Conservation (phyloP, 2,329 filamentous ascomycete genomes). For the Fusarium proliferatum region DNA sequence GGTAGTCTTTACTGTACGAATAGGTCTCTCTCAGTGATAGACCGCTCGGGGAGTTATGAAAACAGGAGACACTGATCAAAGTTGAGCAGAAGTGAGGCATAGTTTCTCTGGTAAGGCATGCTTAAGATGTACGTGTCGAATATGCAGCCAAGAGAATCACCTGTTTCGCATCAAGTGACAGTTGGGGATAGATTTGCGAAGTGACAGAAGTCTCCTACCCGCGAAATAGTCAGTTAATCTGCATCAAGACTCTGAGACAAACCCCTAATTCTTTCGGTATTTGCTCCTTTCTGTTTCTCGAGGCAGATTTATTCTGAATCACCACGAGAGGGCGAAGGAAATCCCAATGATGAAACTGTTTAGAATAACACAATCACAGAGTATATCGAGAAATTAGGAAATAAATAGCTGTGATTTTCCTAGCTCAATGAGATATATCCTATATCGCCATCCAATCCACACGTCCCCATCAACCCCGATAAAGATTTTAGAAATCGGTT, state of each 20-base stretch:
- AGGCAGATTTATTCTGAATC: not conserved
- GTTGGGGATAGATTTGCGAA: not conserved
- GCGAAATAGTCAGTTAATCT: constrained; percentile 5
- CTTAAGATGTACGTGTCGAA: not conserved
- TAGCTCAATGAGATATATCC: not conserved
- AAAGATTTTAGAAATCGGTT: not conserved
- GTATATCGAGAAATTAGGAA: not conserved
- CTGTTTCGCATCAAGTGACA: not conserved
- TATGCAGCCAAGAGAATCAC: not conserved
- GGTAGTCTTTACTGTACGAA: not conserved
- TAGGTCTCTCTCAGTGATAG: not conserved
- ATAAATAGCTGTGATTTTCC: not conserved
- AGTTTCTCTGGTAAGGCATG: not conserved
- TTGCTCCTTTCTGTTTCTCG: constrained; percentile 20
- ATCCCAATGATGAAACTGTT: not conserved
- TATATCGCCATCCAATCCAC: not conserved
- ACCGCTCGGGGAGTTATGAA: not conserved
- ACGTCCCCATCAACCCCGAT: not conserved
- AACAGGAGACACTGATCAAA: not conserved
- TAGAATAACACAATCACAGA: not conserved
- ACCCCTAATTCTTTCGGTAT: constrained; percentile 14
- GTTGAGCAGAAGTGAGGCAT: not conserved
- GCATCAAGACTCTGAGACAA: constrained; percentile 17
- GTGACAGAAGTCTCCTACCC: not conserved
- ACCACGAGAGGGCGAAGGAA: not conserved